Evolutionary conservation across 1,284 basidiomycete species (phyloP).

Genomic region (Melampsora americana): DNA sequence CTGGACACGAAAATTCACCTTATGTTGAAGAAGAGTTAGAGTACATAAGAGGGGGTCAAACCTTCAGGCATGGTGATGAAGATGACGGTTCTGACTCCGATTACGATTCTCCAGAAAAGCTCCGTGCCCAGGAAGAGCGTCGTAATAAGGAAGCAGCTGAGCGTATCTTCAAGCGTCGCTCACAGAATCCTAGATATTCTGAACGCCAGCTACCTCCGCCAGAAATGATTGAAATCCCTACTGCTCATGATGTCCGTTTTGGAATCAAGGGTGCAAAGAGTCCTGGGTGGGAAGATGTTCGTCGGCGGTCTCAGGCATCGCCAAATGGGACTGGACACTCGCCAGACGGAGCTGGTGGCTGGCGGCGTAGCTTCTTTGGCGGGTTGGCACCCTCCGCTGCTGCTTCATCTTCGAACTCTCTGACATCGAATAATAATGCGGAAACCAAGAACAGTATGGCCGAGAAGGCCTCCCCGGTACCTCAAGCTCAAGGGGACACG

Average conservation of each 20-base stretch:
- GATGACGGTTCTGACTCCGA: not conserved
- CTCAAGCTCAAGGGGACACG: not conserved
- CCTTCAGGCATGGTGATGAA: not conserved
- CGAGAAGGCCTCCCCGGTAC: not conserved
- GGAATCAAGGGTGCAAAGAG: slow-evolving; percentile 44
- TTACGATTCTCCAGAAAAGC: not conserved
- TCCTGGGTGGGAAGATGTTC: slow-evolving; percentile 37
- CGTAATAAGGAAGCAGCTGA: slow-evolving; percentile 8
- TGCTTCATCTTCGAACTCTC: not conserved
- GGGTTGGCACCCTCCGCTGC: not conserved
- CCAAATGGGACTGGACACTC: not conserved
- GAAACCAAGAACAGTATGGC: not conserved
- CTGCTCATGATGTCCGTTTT: slow-evolving; percentile 42
- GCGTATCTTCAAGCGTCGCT: not conserved
- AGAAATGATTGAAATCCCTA: slow-evolving; percentile 41
- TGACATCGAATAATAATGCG: not conserved
- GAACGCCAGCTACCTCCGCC: slow-evolving; percentile 39
- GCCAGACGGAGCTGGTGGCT: slow-evolving; percentile 9
- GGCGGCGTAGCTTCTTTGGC: slow-evolving; percentile 42
- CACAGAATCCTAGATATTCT: not conserved
- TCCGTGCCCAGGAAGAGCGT: slow-evolving; percentile 3
- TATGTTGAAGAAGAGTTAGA: not conserved
- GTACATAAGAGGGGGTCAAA: not conserved
- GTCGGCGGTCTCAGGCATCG: slow-evolving; percentile 10
- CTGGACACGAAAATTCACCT: slow-evolving; percentile 1